These are phyloP conservation scores for Candida awuae DNA, from an alignment of 805 yeast genomes.

Conservation along the genomic window DNA sequence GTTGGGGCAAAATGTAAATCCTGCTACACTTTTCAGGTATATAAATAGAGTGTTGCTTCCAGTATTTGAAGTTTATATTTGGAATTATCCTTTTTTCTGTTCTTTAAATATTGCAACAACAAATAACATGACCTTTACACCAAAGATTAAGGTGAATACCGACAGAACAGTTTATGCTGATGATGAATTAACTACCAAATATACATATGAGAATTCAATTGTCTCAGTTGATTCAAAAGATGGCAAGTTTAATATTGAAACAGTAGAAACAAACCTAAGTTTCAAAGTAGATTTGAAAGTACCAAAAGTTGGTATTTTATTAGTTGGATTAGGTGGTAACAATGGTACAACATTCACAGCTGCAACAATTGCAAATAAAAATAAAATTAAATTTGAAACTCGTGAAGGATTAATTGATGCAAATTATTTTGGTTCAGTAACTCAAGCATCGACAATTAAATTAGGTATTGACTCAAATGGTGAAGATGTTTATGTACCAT, in stretches of 20 bases:
- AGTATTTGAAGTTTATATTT: too few species aligned
- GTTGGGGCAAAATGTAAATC: too few species aligned
- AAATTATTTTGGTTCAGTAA: slow-evolving; percentile 89
- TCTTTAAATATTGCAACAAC: background rate
- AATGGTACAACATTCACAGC: slow-evolving; percentile 90
- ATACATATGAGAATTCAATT: slow-evolving; percentile 66
- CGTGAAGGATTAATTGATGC: slow-evolving; percentile 65
- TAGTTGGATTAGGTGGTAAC: slow-evolving; percentile 95
- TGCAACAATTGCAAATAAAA: slow-evolving; percentile 77
- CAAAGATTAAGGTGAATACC: slow-evolving; percentile 47
- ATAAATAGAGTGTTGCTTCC: too few species aligned
- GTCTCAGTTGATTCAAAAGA: slow-evolving; percentile 50
- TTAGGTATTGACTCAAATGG: slow-evolving; percentile 79
- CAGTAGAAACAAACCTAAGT: slow-evolving; percentile 64
- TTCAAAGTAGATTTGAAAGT: slow-evolving; percentile 76
- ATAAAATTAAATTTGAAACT: slow-evolving; percentile 68
- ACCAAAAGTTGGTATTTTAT: slow-evolving; percentile 81
- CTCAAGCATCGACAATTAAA: slow-evolving; percentile 85
- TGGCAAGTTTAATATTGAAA: slow-evolving; percentile 58
- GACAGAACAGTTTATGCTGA: slow-evolving; percentile 44
- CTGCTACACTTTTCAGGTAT: too few species aligned
- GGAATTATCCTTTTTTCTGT: background rate
- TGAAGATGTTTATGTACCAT: slow-evolving; percentile 85
- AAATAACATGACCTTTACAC: slow-evolving; percentile 20
- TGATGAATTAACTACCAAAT: slow-evolving; percentile 49